These are phyloP conservation scores for Solanum acaule DNA, from an alignment of 257 asterid species.

Conservation along the genomic window DNA sequence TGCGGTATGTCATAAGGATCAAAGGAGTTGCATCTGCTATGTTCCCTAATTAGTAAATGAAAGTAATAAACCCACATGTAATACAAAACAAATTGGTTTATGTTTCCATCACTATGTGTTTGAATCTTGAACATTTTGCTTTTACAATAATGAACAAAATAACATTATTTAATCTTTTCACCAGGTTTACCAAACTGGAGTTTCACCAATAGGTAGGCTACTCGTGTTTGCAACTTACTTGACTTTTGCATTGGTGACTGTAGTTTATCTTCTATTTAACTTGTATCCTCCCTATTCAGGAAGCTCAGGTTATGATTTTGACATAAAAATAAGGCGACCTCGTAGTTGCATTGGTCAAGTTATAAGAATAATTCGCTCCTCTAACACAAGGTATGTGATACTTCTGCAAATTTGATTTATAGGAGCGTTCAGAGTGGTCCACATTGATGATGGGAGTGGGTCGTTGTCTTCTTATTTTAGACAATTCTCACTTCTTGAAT, in stretches of 20 bases:
- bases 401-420: background rate
- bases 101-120: background rate
- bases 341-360: slow-evolving; percentile 67
- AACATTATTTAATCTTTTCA: background rate
- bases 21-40: background rate
- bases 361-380: slow-evolving; percentile 36
- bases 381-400: slow-evolving; percentile 45
- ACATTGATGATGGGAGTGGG: background rate
- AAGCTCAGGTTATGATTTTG: slow-evolving; percentile 22
- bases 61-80: background rate
- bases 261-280: background rate
- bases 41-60: background rate
- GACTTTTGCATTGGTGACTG: background rate
- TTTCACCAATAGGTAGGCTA: background rate
- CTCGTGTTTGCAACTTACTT: background rate
- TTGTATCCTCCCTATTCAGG: slow-evolving; percentile 30
- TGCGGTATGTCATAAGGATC: background rate
- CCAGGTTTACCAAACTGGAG: background rate
- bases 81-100: background rate
- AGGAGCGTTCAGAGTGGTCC: background rate
- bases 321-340: slow-evolving; percentile 26
- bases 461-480: background rate
- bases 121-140: background rate
- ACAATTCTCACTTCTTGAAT: background rate
- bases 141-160: background rate